Base-by-base conservation (phyloP, 1,139 yeast genomes). In the Candida glucosophila region DNA sequence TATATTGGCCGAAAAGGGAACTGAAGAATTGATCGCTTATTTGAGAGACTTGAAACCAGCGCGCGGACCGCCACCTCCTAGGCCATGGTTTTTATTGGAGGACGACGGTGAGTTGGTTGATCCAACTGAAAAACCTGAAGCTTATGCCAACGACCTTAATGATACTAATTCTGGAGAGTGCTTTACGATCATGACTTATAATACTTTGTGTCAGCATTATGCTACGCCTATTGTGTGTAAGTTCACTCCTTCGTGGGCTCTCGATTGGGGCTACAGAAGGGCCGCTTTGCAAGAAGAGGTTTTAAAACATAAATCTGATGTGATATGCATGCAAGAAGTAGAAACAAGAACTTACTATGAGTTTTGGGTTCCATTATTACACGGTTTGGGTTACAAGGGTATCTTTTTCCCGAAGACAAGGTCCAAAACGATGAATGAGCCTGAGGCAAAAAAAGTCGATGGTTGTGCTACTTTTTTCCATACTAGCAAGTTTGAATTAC, bases 201-300 rank as follows among this genome's bases (percentile, higher is more conserved):
- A 90, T 52, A 83, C 94, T 3, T 65, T 90, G 47, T 90, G 98
- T 54, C 97, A 90, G 49, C 93, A 81, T 50, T 88, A 88, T 58
- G 97, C 97, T 4, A 86, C 96, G 6, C 71, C 92, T 12, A 81
- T 77, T 50, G 69, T 88, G 80, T 92, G 83, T 51, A 88, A 82
- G 43, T 90, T 83, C 49, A 86, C 97, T 2, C 97, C 97, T 16
- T 76, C 94, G 2, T 90, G 98, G 98, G 98, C 97, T 5, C 67
- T 90, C 36, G 73, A 77, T 29, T 88, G 97, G 97, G 80, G 80
- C n/a, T 86, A 79, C 54, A 77, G 99, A 55, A 73, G 79, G 46
- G 76, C 78, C 31, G 62, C 72, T 26, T 67, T 90, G 37, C 72
- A 77, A 34, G 75, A 78, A 38, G 95, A 90, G 50, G 67, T 90